These are phyloP conservation scores for Pseudogymnoascus sp. DNA, from an alignment of 2,329 filamentous ascomycete genomes.

Conservation along the genomic window DNA sequence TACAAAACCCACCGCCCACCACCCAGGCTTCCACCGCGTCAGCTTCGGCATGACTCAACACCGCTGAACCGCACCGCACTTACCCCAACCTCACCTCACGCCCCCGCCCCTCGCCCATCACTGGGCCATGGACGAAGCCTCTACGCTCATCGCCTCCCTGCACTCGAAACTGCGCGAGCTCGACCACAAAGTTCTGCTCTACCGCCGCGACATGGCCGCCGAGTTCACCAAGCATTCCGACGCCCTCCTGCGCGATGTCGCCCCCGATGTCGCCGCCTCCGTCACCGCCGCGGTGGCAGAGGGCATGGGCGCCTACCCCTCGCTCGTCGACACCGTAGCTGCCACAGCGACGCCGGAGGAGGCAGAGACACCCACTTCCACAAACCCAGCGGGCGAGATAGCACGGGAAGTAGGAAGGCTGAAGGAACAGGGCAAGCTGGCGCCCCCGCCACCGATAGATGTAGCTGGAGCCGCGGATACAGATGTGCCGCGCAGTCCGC, in stretches of 20 bases:
- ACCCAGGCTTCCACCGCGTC: background rate
- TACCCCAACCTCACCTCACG: background rate
- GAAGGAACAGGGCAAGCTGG: background rate
- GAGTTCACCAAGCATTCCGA: constrained; percentile 51
- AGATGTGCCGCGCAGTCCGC: constrained; percentile 36
- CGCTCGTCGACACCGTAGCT: constrained; percentile 15
- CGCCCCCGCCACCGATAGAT: background rate
- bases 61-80: background rate
- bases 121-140: constrained; percentile 69
- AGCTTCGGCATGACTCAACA: background rate
- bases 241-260: constrained; percentile 40
- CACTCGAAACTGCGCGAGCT: constrained; percentile 48
- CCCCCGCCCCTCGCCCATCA: constrained; percentile 52
- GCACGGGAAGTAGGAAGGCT: background rate
- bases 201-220: constrained; percentile 48
- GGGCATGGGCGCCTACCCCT: constrained; percentile 21
- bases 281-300: constrained; percentile 37
- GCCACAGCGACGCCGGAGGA: background rate
- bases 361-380: background rate
- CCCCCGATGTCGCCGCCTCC: constrained; percentile 40
- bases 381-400: background rate
- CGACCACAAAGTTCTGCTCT: constrained; percentile 48
- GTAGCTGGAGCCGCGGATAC: constrained; percentile 30
- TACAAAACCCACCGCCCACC: background rate
- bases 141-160: constrained; percentile 65